These are phyloP conservation scores for Bruguiera parviflora DNA, from an alignment of 345 rosid genomes.

Conservation along the genomic window DNA sequence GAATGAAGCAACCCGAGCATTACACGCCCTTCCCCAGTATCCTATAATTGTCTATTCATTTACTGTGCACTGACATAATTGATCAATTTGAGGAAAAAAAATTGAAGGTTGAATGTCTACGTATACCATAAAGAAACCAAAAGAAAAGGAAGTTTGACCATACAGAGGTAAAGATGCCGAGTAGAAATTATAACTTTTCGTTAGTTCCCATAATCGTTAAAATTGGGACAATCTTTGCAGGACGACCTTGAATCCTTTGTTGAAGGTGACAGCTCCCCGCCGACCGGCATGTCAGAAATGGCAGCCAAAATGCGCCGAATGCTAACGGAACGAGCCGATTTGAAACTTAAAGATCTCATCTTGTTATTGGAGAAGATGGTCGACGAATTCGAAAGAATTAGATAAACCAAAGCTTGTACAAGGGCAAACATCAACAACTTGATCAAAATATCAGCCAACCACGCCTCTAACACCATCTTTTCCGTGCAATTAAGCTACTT, in stretches of 20 bases:
- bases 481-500: background rate
- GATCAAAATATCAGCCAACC: slow-evolving; percentile 16
- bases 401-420: slow-evolving; percentile 59
- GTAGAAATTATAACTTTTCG: no score
- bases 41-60: no score
- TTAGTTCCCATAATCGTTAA: background rate
- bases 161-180: no score
- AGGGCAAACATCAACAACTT: slow-evolving; percentile 43
- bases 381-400: slow-evolving; percentile 58
- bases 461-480: background rate
- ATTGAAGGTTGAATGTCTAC: no score
- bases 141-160: no score
- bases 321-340: slow-evolving; percentile 43
- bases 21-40: no score
- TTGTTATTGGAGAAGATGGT: slow-evolving; percentile 47
- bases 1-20: no score
- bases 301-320: slow-evolving; percentile 44
- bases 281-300: slow-evolving; percentile 41
- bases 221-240: background rate
- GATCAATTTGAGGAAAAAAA: no score
- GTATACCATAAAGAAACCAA: no score
- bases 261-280: slow-evolving; percentile 14
- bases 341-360: slow-evolving; percentile 39
- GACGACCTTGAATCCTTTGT: background rate
- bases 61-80: no score